Conservation (phyloP, 148 eudicot species). For the Cornus controversa region DNA sequence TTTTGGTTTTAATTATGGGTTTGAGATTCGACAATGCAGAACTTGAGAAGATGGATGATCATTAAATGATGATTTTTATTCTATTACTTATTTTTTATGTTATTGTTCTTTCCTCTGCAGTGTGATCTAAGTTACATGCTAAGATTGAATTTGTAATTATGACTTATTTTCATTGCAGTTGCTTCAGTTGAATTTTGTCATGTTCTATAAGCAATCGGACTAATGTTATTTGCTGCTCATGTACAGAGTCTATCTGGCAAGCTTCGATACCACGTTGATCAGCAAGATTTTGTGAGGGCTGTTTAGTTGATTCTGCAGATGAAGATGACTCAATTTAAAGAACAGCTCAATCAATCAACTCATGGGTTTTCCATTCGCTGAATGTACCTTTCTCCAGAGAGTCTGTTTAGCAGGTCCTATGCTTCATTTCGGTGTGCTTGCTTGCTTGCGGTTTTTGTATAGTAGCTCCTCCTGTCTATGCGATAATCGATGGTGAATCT, state of each 20-base stretch:
- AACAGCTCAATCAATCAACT: constrained; percentile 31
- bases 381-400: constrained; percentile 24
- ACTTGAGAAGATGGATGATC: not conserved
- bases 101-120: not conserved
- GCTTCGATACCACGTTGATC: constrained; percentile 21
- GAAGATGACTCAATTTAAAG: constrained; percentile 17
- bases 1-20: not conserved
- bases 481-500: constrained; percentile 28
- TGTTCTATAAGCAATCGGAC: not conserved
- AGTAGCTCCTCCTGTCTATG: constrained; percentile 30
- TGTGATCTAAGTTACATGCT: too few relatives aligned
- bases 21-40: too few relatives aligned
- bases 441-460: constrained; percentile 36
- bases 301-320: constrained; percentile 25
- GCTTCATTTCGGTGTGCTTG: constrained; percentile 39
- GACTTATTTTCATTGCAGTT: not conserved
- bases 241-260: constrained; percentile 28
- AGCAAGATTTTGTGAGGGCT: constrained; percentile 20
- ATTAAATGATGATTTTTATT: not conserved
- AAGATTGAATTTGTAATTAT: not conserved
- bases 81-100: not conserved
- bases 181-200: not conserved
- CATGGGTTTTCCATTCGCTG: constrained; percentile 17
- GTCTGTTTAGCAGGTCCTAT: constrained; percentile 21
- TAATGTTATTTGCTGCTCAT: not conserved